phyloP scores from a whole-genome alignment of 768 basidiomycete species.

The Sporobolomyces phaffii region DNA sequence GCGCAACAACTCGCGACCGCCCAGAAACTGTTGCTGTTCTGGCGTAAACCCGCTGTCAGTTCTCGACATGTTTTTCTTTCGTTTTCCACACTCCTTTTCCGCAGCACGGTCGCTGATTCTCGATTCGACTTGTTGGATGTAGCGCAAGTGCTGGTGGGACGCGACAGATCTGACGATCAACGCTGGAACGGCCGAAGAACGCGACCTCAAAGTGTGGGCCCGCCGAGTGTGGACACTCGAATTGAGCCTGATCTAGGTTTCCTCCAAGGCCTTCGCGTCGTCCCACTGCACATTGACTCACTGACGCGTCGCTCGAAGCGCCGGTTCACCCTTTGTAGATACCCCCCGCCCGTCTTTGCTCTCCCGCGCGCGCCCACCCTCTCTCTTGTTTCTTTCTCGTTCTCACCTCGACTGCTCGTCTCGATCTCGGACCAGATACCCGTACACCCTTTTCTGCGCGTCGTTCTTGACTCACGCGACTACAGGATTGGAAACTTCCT shows the following conservation, averaged over 20 bases:
- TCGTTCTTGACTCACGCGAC: background rate
- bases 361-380: background rate
- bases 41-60: constrained; percentile 98
- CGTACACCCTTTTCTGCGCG: background rate
- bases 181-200: constrained; percentile 48
- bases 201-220: constrained; percentile 85
- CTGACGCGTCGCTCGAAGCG: too few species aligned
- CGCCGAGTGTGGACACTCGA: constrained; percentile 97
- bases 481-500: too few species aligned
- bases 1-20: constrained; percentile 92
- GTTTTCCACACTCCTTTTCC: background rate
- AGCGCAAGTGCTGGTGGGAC: constrained; percentile 99
- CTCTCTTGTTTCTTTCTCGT: background rate
- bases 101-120: background rate
- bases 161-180: constrained; percentile 70
- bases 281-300: too few species aligned
- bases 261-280: too few species aligned
- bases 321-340: background rate
- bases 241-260: constrained; percentile 66
- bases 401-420: constrained; percentile 2
- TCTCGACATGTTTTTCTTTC: constrained; percentile 13
- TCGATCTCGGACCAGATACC: too few species aligned
- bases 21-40: constrained; percentile 92
- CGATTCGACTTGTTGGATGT: background rate
- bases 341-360: background rate